Evolutionary conservation across 2,329 filamentous ascomycete species (phyloP), one percentile per base, ranked within the genome.

Genomic region (Colletotrichum falcatum): DNA sequence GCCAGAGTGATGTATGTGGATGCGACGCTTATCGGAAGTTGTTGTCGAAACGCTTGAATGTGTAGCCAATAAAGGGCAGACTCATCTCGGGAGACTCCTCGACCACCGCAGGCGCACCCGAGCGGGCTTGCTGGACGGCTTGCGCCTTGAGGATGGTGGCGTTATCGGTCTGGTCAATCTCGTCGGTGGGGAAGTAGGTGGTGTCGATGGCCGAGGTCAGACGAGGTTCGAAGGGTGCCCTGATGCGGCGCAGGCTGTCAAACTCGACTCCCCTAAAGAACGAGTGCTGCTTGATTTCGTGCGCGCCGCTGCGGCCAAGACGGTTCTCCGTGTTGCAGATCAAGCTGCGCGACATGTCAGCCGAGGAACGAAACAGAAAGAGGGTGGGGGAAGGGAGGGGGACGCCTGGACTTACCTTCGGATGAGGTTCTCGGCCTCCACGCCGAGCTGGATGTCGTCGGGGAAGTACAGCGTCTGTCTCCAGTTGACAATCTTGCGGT

Each of bases 401-500:
- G 30, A 11, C 30, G 51, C 12, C 26, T 14, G 9, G 81, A 81
- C 89, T 80, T 86, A 97, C 94, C 92, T 94, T 86, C 94, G 88
- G 76, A 98, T 97, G 78, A 98, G 87, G 77, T 95, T 92, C 83
- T 98, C 95, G 0, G 96, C 95, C 78, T 98, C 95, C 1, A 88
- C 88, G 51, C 94, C 94, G 42, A 99, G 86, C 72, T 94, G 92
- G 77, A 98, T 93, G 81, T 99, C 96, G 71, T 97, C 95, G 0
- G 96, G 96, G 86, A 99, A 98, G 82, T 97, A 97, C 58, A 99
- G 85, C 70, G 95, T 94, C 78, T 97, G 92, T 66, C 94, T 91
- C 96, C 96, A 99, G 84, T 98, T 97, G 77, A 99, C 94, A 81
- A 99, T 99, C 88, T 99, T 99, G 75, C 95, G 92, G 83, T 99